Evolutionary conservation across 495 filamentous ascomycete species (phyloP).

Genomic region (Apiosordaria backusii): DNA sequence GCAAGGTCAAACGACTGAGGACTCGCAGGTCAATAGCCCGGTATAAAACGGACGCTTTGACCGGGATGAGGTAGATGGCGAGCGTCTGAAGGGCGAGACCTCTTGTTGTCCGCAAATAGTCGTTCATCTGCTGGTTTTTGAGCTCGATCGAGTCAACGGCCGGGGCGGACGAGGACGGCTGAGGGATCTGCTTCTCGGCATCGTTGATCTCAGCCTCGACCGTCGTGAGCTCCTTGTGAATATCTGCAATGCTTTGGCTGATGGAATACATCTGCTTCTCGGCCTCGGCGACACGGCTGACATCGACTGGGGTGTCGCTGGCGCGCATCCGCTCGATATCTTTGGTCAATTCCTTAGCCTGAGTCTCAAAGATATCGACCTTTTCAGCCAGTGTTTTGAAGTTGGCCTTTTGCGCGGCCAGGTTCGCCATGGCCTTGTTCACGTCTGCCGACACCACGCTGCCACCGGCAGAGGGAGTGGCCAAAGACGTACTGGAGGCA

Average conservation of each 20-base stretch:
- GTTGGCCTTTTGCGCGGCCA: slow-evolving; percentile 23
- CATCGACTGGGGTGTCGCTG: slow-evolving; percentile 5
- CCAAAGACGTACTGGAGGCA: slow-evolving; percentile 11
- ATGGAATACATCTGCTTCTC: slow-evolving; percentile 17
- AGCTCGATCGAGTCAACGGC: slow-evolving; percentile 12
- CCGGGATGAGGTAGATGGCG: slow-evolving; percentile 54
- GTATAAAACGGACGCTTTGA: slow-evolving; percentile 50
- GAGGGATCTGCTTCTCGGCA: slow-evolving; percentile 18
- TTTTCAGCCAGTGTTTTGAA: slow-evolving; percentile 25
- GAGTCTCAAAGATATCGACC: slow-evolving; percentile 20
- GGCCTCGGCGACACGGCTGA: slow-evolving; percentile 15
- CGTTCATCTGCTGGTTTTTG: slow-evolving; percentile 33
- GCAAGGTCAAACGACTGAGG: slow-evolving; percentile 53
- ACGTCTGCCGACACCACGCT: background rate
- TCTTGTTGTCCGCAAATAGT: slow-evolving; percentile 52
- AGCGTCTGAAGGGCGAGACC: slow-evolving; percentile 52
- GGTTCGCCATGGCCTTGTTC: slow-evolving; percentile 12
- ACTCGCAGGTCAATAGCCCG: slow-evolving; percentile 50
- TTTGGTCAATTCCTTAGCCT: slow-evolving; percentile 17
- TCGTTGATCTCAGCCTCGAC: slow-evolving; percentile 26
- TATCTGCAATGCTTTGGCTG: slow-evolving; percentile 19
- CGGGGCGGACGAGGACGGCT: background rate
- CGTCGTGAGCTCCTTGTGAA: slow-evolving; percentile 23
- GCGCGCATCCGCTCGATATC: slow-evolving; percentile 21
- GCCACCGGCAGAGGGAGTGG: slow-evolving; percentile 5